A percentile compares a stretch with the other conserved stretches of the same genome.
Evolutionary conservation across 345 rosid species (phyloP).

Genomic region (Carallia brachiata): DNA sequence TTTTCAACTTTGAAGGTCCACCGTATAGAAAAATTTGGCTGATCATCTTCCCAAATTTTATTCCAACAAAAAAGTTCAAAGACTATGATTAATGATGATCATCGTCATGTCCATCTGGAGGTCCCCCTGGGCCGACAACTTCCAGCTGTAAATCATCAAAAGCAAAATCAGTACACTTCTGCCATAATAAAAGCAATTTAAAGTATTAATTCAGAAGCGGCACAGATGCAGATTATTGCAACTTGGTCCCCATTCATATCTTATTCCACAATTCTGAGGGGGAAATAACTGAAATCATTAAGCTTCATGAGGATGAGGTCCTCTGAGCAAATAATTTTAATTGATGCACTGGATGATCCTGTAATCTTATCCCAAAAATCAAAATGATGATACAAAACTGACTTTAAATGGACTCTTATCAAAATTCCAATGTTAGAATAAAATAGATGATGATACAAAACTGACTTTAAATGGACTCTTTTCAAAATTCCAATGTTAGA

Average conservation of each 20-base stretch:
- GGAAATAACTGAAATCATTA: background rate
- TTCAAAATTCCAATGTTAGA: too few relatives aligned
- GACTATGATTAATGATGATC: conserved; percentile 35
- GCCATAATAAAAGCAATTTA: background rate
- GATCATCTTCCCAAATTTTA: conserved; percentile 31
- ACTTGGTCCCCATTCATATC: background rate
- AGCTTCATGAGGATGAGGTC: background rate
- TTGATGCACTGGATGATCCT: too few relatives aligned
- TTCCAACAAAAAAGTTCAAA: conserved; percentile 14
- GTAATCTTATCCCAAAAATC: too few relatives aligned
- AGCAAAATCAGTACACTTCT: conserved; percentile 14
- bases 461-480: too few relatives aligned
- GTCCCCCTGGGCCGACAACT: conserved; percentile 90
- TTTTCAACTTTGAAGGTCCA: conserved; percentile 29
- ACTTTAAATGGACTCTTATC: too few relatives aligned
- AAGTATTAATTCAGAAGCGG: background rate
- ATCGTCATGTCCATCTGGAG: conserved; percentile 75
- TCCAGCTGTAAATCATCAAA: conserved; percentile 54
- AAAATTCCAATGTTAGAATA: too few relatives aligned
- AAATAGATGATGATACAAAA: too few relatives aligned
- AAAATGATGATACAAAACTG: too few relatives aligned
- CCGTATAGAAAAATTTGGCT: conserved; percentile 35
- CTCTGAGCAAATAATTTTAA: too few relatives aligned
- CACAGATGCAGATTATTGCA: background rate
- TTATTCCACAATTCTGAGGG: background rate